Evolutionary conservation across 352 stramenopile species (phyloP), one percentile per base, ranked within the genome.

Genomic region (Pythium rishiriense): DNA sequence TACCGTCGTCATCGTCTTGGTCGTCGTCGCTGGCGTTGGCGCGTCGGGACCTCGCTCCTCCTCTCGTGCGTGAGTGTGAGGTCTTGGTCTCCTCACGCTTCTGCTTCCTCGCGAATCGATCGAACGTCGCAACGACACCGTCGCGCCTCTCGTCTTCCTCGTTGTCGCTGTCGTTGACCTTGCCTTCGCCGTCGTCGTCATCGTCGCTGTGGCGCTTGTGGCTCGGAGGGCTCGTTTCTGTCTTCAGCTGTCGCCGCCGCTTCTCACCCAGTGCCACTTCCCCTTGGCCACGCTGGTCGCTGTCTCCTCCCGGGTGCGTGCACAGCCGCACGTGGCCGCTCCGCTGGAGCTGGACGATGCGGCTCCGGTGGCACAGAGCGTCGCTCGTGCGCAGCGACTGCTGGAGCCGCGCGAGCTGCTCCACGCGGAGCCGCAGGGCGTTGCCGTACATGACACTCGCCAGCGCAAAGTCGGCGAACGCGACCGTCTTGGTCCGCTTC

Each of bases 321-420:
- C 81, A 91, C 52, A 93, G 72, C 11, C 84, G 75, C 17, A 91
- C 80, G 61, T 93, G 84, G 0, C 81, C 84, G 35, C 74, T 84
- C 37, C 81, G 78, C 39, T 93, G 84, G 2, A 93, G 73, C 29
- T 91, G 80, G 19, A 93, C 82, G 10, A 93, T 81, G 14, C 82
- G 81, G 60, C 75, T 85, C 1, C 66, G 73, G 56, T 93, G 84
- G 7, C 45, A 65, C 35, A 85, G 62, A 14, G 81, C 66, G 39
- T 88, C 78, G 39, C 79, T 87, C 37, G 71, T 64, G 19, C 11
- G 14, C 11, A 73, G 66, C 28, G 37, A 52, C 14, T 56, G 28
- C 52, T 76, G 68, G 50, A 64, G 45, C 14, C 42, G 11, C 28
- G 17, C 24, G 11, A 61, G 33, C 25, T 87, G 56, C 29, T 57